Evolutionary conservation across 148 eudicot species (phyloP).

Genomic region (Chenopodium quinoa): DNA sequence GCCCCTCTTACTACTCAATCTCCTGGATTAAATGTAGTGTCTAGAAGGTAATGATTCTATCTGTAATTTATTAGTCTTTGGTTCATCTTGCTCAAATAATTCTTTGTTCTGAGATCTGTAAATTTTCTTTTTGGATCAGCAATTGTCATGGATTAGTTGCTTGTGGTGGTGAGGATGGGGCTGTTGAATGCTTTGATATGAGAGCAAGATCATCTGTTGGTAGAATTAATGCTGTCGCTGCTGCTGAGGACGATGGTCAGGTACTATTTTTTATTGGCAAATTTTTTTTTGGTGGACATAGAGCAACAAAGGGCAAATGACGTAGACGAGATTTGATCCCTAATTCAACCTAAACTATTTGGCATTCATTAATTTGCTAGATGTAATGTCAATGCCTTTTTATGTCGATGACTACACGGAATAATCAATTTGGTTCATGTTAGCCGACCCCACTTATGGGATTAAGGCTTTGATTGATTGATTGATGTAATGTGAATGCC

Average conservation of each 20-base stretch:
- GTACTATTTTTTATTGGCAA: constrained; percentile 28
- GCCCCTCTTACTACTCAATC: constrained; percentile 80
- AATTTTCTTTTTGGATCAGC: constrained; percentile 39
- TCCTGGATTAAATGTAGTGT: constrained; percentile 85
- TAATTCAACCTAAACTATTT: too few species aligned
- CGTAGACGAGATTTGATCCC: too few species aligned
- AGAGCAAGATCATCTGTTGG: constrained; percentile 78
- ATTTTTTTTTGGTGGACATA: too few species aligned
- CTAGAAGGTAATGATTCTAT: constrained; percentile 55
- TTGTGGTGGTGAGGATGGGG: constrained; percentile 97
- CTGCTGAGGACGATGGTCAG: constrained; percentile 62
- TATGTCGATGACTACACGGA: too few species aligned
- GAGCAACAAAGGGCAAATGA: too few species aligned
- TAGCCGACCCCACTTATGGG: too few species aligned
- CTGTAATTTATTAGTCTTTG: constrained; percentile 16
- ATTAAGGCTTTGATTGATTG: too few species aligned
- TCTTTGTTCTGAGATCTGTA: constrained; percentile 10
- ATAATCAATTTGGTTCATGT: too few species aligned
- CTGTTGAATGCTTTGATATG: constrained; percentile 96
- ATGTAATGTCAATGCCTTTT: background rate
- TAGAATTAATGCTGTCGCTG: constrained; percentile 65
- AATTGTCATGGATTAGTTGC: constrained; percentile 90
- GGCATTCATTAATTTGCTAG: background rate
- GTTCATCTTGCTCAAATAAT: background rate
- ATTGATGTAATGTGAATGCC: background rate